phyloP scores from a whole-genome alignment of 257 asterid species.

The Solanum pimpinellifolium region DNA sequence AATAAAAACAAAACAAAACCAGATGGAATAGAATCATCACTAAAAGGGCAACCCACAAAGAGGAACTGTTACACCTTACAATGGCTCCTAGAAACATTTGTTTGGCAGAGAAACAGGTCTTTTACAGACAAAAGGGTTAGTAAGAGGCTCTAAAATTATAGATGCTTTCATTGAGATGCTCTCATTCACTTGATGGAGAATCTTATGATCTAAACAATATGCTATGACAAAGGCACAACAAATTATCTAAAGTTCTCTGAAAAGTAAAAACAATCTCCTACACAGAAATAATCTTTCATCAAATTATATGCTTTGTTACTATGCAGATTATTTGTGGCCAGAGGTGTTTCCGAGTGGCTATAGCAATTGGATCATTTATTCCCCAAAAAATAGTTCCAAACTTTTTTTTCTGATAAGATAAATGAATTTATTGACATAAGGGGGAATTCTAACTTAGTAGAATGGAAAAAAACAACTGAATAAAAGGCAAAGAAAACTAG shows the following conservation, averaged over 20 bases:
- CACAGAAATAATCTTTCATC: not conserved
- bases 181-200: not conserved
- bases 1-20: not conserved
- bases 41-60: not conserved
- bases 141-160: not conserved
- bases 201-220: not conserved
- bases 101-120: not conserved
- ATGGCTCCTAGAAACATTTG: not conserved
- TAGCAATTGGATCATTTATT: not conserved
- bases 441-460: not conserved
- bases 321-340: slow-evolving; percentile 1
- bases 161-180: not conserved
- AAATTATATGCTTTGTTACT: not conserved
- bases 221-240: not conserved
- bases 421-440: not conserved
- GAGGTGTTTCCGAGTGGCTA: slow-evolving; percentile 1
- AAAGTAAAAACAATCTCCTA: not conserved
- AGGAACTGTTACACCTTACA: not conserved
- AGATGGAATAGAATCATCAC: not conserved
- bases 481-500: not conserved
- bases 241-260: not conserved
- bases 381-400: not conserved
- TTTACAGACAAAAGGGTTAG: not conserved
- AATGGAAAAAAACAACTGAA: not conserved
- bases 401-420: not conserved